Evolutionary conservation across 768 basidiomycete species (phyloP).

Genomic region (Chalciporus pseudorubinellus): DNA sequence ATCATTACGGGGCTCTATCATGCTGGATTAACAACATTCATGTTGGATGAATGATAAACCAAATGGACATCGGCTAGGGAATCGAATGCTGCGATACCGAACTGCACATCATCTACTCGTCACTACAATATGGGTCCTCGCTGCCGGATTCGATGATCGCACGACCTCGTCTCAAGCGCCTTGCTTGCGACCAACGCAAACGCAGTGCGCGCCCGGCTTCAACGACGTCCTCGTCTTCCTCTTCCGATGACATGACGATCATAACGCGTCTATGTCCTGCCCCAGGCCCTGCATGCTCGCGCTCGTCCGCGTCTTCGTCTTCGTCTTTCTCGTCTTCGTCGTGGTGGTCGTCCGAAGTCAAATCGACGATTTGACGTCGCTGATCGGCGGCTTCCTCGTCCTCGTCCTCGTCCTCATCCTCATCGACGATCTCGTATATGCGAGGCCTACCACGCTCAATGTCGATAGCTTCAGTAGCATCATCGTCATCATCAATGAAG

Average conservation of each 20-base stretch:
- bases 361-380: neutral
- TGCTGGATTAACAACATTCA: too few relatives aligned
- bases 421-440: slow-evolving; percentile 25
- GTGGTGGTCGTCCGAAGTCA: slow-evolving; percentile 10
- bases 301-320: neutral
- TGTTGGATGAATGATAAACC: too few relatives aligned
- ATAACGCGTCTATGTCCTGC: neutral
- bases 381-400: neutral
- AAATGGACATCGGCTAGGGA: too few relatives aligned
- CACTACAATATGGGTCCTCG: slow-evolving; percentile 15
- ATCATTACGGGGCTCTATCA: neutral
- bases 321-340: slow-evolving; percentile 5
- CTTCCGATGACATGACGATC: slow-evolving; percentile 15
- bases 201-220: slow-evolving; percentile 1
- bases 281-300: neutral
- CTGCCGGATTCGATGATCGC: slow-evolving; percentile 22
- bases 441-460: slow-evolving; percentile 10
- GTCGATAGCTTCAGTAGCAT: neutral
- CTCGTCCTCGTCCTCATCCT: slow-evolving; percentile 11
- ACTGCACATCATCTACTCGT: neutral
- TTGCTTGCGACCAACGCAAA: neutral
- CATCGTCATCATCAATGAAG: slow-evolving; percentile 54
- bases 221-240: slow-evolving; percentile 10
- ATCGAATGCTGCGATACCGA: neutral
- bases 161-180: neutral